Conservation (phyloP, 2,329 filamentous ascomycete genomes). For the Coleophoma eucalyptorum region DNA sequence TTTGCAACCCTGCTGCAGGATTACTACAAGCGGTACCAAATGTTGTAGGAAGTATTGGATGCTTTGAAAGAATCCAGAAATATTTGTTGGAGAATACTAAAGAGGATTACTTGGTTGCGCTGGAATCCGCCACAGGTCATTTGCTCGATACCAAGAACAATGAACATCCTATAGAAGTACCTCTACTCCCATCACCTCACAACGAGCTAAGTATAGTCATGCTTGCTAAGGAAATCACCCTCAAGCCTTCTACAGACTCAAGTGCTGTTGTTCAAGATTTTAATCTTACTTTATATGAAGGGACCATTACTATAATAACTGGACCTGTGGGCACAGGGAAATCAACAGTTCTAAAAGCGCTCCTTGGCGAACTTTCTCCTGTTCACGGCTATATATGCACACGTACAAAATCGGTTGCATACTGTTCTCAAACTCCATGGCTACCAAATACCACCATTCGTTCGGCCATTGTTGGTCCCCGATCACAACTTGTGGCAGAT, state of each 20-base stretch:
- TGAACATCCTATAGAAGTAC: not conserved
- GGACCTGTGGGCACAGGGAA: slow-evolving; percentile 28
- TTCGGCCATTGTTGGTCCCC: slow-evolving; percentile 31
- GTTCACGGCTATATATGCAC: slow-evolving; percentile 18
- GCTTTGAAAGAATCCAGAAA: slow-evolving; percentile 2
- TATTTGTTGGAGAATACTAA: not conserved
- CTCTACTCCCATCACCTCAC: not conserved
- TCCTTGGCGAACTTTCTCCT: slow-evolving; percentile 27
- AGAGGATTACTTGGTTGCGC: not conserved
- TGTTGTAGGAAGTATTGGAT: not conserved
- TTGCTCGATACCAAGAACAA: not conserved
- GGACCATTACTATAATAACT: slow-evolving; percentile 2
- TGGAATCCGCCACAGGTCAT: not conserved
- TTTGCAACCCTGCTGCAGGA: not conserved
- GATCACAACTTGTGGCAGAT: not conserved
- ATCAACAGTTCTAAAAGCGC: slow-evolving; percentile 26
- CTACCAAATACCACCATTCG: slow-evolving; percentile 34
- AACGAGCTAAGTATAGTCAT: too few species aligned
- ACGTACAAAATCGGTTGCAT: slow-evolving; percentile 18
- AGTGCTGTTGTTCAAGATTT: not conserved
- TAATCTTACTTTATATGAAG: not conserved
- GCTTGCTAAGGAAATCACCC: not conserved
- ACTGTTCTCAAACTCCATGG: slow-evolving; percentile 39
- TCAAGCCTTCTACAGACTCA: not conserved
- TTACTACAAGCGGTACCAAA: not conserved